These are phyloP conservation scores for Candida pseudofarinosa DNA, from an alignment of 805 yeast genomes.

Conservation along the genomic window DNA sequence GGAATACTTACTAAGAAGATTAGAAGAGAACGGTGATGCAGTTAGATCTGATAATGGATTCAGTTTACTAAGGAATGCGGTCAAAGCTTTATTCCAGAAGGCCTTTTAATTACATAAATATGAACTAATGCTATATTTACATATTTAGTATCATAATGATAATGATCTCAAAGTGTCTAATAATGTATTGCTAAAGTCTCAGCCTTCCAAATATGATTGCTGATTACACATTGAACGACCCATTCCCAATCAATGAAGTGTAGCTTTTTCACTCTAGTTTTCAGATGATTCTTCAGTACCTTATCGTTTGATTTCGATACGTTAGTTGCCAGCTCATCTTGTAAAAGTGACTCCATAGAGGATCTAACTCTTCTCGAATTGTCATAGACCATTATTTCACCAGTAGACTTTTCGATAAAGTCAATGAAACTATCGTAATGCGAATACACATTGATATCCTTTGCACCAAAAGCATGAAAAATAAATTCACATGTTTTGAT, in stretches of 20 bases:
- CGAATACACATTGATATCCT: conserved; percentile 12
- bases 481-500: conserved; percentile 39
- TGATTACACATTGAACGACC: conserved; percentile 60
- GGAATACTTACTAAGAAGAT: conserved; percentile 81
- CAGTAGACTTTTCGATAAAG: not conserved
- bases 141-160: not conserved
- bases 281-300: not conserved
- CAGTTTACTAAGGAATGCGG: conserved; percentile 59
- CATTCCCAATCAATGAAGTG: conserved; percentile 55
- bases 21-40: conserved; percentile 95
- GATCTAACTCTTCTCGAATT: not conserved
- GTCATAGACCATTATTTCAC: not conserved
- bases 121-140: not conserved
- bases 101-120: conserved; percentile 8
- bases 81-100: conserved; percentile 21
- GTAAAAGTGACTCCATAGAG: not conserved
- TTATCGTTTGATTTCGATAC: not conserved
- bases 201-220: conserved; percentile 29
- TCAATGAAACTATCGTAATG: conserved; percentile 6
- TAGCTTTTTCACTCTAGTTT: not conserved
- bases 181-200: conserved; percentile 1
- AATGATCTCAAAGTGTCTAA: not conserved
- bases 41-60: conserved; percentile 81
- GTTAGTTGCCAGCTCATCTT: not conserved
- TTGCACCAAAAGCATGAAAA: conserved; percentile 45